A percentile compares a stretch with the other conserved stretches of the same genome.
Conservation (phyloP, 2,329 filamentous ascomycete species). For the Pseudocercospora musae region DNA sequence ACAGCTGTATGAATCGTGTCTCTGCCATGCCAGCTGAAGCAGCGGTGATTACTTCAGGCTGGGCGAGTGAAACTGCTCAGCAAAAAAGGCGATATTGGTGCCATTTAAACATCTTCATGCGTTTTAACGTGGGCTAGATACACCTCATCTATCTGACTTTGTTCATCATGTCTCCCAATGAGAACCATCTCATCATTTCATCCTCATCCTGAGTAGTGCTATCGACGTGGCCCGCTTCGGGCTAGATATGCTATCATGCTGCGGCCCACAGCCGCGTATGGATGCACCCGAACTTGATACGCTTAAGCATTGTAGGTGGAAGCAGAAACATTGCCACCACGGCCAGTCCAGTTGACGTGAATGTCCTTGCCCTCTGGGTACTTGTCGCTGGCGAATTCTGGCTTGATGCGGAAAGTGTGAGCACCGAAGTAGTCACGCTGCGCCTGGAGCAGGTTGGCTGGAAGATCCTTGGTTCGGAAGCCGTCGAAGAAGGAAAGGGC, state of each 20-base stretch:
- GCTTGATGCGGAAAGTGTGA: constrained; percentile 55
- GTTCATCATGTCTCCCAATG: constrained; percentile 3
- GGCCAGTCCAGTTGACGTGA: constrained; percentile 99
- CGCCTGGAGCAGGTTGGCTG: constrained; percentile 96
- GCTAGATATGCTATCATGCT: constrained; percentile 10
- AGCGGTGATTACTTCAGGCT: too few relatives aligned
- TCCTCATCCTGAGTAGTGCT: neutral
- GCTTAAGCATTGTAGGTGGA: constrained; percentile 94
- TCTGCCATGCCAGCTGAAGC: too few relatives aligned
- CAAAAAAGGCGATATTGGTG: neutral
- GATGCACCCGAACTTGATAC: constrained; percentile 4
- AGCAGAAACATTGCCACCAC: constrained; percentile 93
- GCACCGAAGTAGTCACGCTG: constrained; percentile 98
- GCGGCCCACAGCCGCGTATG: constrained; percentile 3
- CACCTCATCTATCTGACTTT: constrained; percentile 15
- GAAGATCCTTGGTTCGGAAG: constrained; percentile 94
- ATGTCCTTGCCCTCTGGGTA: constrained; percentile 84
- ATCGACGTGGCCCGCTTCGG: constrained; percentile 10
- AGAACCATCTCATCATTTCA: constrained; percentile 3
- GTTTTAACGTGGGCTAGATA: constrained; percentile 13
- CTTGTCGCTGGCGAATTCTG: constrained; percentile 52
- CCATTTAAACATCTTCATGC: constrained; percentile 3
- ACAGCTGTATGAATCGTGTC: too few relatives aligned
- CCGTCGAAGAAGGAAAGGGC: constrained; percentile 98
- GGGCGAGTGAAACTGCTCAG: neutral